Base-by-base conservation (phyloP, 495 filamentous ascomycete genomes). In the Hypoxylon crocopeplum region DNA sequence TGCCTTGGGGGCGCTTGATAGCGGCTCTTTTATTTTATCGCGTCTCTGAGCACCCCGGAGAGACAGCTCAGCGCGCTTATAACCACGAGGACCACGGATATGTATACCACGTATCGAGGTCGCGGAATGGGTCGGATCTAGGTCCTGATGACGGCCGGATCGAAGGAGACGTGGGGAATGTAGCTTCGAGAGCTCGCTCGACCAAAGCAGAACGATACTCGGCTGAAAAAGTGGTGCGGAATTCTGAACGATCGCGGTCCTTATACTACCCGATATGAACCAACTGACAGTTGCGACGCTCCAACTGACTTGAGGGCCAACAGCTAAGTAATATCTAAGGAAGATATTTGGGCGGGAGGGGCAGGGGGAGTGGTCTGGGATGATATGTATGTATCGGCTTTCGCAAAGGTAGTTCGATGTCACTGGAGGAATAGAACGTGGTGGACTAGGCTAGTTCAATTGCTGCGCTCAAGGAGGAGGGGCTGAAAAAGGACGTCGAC, bases 401-500 rank as follows among this genome's bases (percentile, higher is more conserved):
- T 55, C 55, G 61, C 38, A 39, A 56, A 21, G 40, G 41, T 38
- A 56, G 36, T 41, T 56, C 22, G 55, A 54, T 39, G 48, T 55
- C 27, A 59, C 55, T 64, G 61, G 61, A 51, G 24, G 47, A 30
- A 50, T 32, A 51, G 33, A 42, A 51, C 37, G 42, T 55, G 45
- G 55, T 64, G 34, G 55, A 24, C 44, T 55, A 55, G 20, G 50
- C 56, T 55, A 55, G 44, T 51, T 59, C 30, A 55, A 59, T 46
- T 52, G 40, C 25, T 56, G 56, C 48, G 25, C 38, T 52, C 17
- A 44, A 39, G 44, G 60, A 56, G 48, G 68, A 68, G 64, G 61
- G 64, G 64, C 57, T 65, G 57, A 60, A 53, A 61, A n/a, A 65
- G 21, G 27, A 50, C n/a, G 40, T 59, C 52, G 48, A 49, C 45